These are phyloP conservation scores for Hemisphaericaspora xylanilytica DNA, from an alignment of 1,139 yeast genomes.

Conservation along the genomic window DNA sequence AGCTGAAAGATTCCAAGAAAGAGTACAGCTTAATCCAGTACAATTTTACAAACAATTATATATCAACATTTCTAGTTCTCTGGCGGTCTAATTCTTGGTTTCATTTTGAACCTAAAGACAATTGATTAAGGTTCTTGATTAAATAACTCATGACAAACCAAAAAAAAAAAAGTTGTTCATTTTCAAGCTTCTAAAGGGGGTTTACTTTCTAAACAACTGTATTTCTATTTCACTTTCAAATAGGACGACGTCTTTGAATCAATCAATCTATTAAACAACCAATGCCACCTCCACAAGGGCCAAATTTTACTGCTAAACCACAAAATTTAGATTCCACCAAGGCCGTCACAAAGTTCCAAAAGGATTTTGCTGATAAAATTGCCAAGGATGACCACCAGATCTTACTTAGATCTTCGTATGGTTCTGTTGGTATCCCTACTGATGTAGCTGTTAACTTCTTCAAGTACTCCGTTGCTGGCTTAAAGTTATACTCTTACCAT, in stretches of 20 bases:
- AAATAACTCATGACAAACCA: no score
- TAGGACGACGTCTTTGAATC: background rate
- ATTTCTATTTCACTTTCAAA: background rate
- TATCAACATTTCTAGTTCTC: no score
- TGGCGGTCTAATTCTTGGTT: no score
- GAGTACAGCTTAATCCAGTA: no score
- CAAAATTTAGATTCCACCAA: conserved; percentile 5
- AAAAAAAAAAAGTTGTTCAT: background rate
- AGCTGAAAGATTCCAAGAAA: no score
- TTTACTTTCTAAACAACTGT: no score
- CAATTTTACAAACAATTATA: no score
- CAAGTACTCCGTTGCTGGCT: conserved; percentile 11
- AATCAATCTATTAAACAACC: background rate
- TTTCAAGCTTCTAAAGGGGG: no score
- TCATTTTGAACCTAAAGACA: no score
- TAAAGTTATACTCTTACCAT: conserved; percentile 12
- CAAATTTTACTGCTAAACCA: conserved; percentile 1
- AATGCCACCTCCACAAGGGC: background rate
- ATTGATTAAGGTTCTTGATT: no score
- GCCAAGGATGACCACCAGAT: conserved; percentile 7
- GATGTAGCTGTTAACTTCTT: conserved; percentile 13
- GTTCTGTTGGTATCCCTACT: conserved; percentile 9
- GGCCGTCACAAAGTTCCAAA: conserved; percentile 6
- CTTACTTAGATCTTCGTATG: conserved; percentile 11
- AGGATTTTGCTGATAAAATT: conserved; percentile 6